phyloP scores from a whole-genome alignment of 345 rosid species.

The Camelina laxa region DNA sequence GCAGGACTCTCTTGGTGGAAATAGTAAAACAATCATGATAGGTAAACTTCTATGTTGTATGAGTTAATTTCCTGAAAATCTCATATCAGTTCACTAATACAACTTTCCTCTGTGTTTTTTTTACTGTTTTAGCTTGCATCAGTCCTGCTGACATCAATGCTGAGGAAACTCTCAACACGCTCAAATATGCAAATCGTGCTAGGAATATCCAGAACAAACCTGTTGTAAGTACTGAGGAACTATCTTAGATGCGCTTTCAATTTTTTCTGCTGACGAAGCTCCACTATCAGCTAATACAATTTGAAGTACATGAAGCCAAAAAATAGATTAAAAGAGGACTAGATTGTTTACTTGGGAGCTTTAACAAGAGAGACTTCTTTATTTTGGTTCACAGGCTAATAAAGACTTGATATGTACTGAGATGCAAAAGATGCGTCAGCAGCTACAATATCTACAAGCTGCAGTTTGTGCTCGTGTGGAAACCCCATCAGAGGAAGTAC shows the following conservation, averaged over 20 bases:
- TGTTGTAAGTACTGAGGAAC: constrained; percentile 57
- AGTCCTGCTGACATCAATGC: constrained; percentile 89
- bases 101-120: not conserved
- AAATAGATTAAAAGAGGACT: not conserved
- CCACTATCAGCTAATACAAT: not conserved
- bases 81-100: not conserved
- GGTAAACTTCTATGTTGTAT: constrained; percentile 48
- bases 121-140: constrained; percentile 62
- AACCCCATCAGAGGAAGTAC: constrained; percentile 59
- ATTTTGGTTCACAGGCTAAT: constrained; percentile 58
- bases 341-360: not conserved
- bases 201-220: constrained; percentile 85
- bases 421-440: constrained; percentile 78
- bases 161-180: constrained; percentile 80
- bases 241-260: constrained; percentile 2
- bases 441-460: constrained; percentile 66
- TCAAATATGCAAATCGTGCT: constrained; percentile 88
- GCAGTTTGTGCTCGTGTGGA: constrained; percentile 65
- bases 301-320: not conserved
- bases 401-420: constrained; percentile 73
- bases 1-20: constrained; percentile 90
- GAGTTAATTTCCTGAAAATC: not conserved
- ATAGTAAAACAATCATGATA: constrained; percentile 86
- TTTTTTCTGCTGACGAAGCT: constrained; percentile 15
- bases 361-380: constrained; percentile 18